Percentiles rank a stretch among this genome's conserved stretches.
phyloP scores from a whole-genome alignment of 1,284 basidiomycete species.

The Microbotryum intermedium region DNA sequence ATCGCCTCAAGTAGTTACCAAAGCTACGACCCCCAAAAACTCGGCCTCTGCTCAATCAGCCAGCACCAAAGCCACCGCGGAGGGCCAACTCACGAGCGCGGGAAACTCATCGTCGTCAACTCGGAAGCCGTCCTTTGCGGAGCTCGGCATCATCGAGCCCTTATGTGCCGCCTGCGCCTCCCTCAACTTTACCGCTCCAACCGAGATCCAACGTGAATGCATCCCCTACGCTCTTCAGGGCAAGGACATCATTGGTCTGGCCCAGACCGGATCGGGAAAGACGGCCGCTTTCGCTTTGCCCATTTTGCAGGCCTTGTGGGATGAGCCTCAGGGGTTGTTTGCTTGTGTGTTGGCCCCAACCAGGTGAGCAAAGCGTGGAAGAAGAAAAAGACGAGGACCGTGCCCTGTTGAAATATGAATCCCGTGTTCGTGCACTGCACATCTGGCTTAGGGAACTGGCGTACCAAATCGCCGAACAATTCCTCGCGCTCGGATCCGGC shows the following conservation, averaged over 20 bases:
- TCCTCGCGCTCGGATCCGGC: constrained; percentile 83
- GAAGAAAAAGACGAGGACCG: not conserved
- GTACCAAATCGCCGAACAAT: constrained; percentile 96
- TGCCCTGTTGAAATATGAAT: not conserved
- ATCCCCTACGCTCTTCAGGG: constrained; percentile 85
- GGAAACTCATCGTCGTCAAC: not conserved
- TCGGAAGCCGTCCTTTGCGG: constrained; percentile 42
- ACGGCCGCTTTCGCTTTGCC: constrained; percentile 96
- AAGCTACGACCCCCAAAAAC: too few species aligned
- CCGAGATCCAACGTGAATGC: constrained; percentile 82
- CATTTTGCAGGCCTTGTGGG: constrained; percentile 90
- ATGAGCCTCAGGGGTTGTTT: constrained; percentile 87
- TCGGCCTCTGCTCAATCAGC: not conserved
- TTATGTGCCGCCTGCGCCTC: constrained; percentile 77
- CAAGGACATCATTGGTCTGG: constrained; percentile 93
- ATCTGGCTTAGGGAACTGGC: constrained; percentile 64
- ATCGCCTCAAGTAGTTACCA: not conserved
- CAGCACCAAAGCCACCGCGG: not conserved
- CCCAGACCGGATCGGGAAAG: constrained; percentile 95
- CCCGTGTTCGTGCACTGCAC: not conserved
- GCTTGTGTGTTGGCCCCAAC: constrained; percentile 93
- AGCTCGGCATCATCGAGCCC: constrained; percentile 78
- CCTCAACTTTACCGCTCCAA: constrained; percentile 77
- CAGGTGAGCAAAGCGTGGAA: constrained; percentile 44
- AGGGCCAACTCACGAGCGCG: not conserved